phyloP scores from a whole-genome alignment of 2,329 filamentous ascomycete species.

The Fusarium continuum region DNA sequence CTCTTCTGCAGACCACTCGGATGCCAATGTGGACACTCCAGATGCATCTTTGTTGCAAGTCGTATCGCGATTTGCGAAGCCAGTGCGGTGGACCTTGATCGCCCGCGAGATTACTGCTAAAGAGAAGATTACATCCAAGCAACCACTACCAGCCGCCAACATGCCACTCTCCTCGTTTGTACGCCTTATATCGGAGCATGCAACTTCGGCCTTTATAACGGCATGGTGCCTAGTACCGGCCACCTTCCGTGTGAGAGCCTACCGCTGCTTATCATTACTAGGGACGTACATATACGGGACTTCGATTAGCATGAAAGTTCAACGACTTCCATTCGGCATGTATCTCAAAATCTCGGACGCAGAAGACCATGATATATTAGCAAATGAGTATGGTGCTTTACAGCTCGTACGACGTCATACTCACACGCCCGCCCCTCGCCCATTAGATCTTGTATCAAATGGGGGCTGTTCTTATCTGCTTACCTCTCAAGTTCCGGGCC shows the following conservation, averaged over 20 bases:
- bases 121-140: neutral
- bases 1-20: neutral
- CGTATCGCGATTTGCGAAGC: neutral
- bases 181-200: neutral
- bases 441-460: neutral
- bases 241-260: neutral
- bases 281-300: neutral
- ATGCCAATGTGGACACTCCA: no score
- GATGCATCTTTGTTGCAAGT: neutral
- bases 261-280: neutral
- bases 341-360: neutral
- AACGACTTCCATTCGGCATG: constrained; percentile 7
- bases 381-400: neutral
- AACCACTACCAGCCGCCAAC: fast-evolving
- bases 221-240: neutral
- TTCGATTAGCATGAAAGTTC: neutral
- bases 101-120: neutral
- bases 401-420: neutral
- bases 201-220: neutral
- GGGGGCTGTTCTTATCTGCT: neutral
- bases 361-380: neutral
- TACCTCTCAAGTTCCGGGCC: neutral
- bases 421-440: neutral
- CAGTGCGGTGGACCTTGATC: neutral
- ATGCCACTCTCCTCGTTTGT: neutral